Evolutionary conservation across 371 early-diverging fungal genomes (phyloP).

Genomic region (Mucor mucedo): DNA sequence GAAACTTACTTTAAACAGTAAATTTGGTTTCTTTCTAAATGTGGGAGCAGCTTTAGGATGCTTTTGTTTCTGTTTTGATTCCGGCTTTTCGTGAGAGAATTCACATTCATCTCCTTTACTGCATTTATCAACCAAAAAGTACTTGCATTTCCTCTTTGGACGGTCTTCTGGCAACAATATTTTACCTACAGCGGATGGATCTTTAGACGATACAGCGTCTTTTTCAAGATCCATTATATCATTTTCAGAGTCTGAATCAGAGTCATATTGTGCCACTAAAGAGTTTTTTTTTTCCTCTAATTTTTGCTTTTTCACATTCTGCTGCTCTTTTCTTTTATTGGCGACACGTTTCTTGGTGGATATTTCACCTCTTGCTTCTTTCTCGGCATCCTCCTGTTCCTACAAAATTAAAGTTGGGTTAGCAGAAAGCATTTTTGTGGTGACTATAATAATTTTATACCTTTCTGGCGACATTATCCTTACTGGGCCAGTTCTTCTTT

Average conservation of each 20-base stretch:
- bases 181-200: conserved; percentile 53
- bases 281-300: conserved; percentile 10
- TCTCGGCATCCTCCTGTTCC: conserved; percentile 35
- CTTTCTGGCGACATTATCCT: conserved; percentile 62
- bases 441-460: conserved; percentile 8
- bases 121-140: conserved; percentile 54
- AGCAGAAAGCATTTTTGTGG: conserved; percentile 6
- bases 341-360: conserved; percentile 19
- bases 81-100: conserved; percentile 54
- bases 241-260: conserved; percentile 27
- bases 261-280: conserved; percentile 16
- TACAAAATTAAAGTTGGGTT: not conserved
- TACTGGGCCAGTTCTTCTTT: conserved; percentile 70
- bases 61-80: conserved; percentile 25
- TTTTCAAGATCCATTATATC: conserved; percentile 52
- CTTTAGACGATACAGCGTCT: conserved; percentile 62
- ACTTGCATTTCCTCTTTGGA: conserved; percentile 45
- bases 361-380: conserved; percentile 38
- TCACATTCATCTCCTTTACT: conserved; percentile 51
- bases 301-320: conserved; percentile 14
- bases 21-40: conserved; percentile 42
- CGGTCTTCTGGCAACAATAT: conserved; percentile 39
- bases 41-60: conserved; percentile 21
- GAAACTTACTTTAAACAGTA: conserved; percentile 50
- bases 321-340: conserved; percentile 13